A percentile compares a stretch with the other conserved stretches of the same genome.
phyloP scores from a whole-genome alignment of 2,329 filamentous ascomycete species.

The Hymenoscyphus fructigenus region DNA sequence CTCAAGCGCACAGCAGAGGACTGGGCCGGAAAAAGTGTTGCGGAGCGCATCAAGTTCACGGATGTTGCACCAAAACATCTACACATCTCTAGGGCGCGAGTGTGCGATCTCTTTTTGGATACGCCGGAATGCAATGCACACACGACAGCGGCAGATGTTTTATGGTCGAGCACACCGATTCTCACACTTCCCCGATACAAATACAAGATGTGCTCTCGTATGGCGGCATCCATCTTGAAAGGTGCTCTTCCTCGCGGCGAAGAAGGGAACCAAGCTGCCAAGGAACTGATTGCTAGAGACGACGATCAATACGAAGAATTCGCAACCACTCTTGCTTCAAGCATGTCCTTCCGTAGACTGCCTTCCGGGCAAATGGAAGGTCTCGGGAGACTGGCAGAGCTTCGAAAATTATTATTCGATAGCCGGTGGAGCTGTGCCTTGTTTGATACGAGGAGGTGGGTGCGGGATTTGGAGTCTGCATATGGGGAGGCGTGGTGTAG shows the following conservation, averaged over 20 bases:
- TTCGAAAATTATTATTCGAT: constrained; percentile 80
- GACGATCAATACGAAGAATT: constrained; percentile 84
- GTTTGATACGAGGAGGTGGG: constrained; percentile 92
- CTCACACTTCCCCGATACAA: constrained; percentile 87
- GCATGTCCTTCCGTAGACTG: constrained; percentile 57
- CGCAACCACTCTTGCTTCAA: constrained; percentile 65
- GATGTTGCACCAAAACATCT: constrained; percentile 94
- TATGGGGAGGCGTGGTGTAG: constrained; percentile 85
- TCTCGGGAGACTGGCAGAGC: constrained; percentile 69
- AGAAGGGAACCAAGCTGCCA: constrained; percentile 65
- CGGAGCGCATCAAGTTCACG: constrained; percentile 86
- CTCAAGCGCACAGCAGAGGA: constrained; percentile 73
- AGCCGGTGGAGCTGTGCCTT: constrained; percentile 82
- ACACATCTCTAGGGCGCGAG: constrained; percentile 86
- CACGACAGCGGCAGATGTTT: constrained; percentile 91
- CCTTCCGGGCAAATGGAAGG: constrained; percentile 51
- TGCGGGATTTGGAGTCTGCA: constrained; percentile 80
- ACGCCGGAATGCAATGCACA: constrained; percentile 98
- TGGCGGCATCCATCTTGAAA: constrained; percentile 91
- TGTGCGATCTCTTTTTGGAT: constrained; percentile 94
- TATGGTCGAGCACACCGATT: constrained; percentile 94
- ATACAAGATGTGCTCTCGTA: constrained; percentile 99
- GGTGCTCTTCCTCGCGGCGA: constrained; percentile 76
- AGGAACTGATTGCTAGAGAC: constrained; percentile 72
- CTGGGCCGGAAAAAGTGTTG: constrained; percentile 86